These are phyloP conservation scores for Fusarium duplospermum DNA, from an alignment of 2,329 filamentous ascomycete genomes.

Conservation along the genomic window DNA sequence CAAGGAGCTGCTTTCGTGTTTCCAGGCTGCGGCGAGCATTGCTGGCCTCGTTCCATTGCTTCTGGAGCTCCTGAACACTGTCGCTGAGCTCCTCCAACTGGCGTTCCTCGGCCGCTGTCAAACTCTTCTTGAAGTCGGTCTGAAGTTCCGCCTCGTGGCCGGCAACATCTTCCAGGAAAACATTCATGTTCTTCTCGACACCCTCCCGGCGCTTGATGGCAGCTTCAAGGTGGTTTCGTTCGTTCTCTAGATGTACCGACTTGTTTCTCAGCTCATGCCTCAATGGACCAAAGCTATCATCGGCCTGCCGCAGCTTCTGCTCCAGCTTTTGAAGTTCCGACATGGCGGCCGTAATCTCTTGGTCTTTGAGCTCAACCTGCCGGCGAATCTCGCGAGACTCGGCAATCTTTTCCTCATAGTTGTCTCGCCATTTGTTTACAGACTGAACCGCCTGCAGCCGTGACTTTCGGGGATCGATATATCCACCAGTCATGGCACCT, in stretches of 20 bases:
- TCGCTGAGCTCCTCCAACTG: constrained; percentile 78
- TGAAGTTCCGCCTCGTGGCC: constrained; percentile 84
- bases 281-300: constrained; percentile 84
- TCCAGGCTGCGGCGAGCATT: constrained; percentile 81
- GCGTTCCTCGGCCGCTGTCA: constrained; percentile 84
- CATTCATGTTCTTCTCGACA: constrained; percentile 79
- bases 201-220: constrained; percentile 74
- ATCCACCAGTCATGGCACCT: constrained; percentile 95
- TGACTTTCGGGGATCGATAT: constrained; percentile 86
- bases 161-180: constrained; percentile 78
- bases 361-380: constrained; percentile 82
- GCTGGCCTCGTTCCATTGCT: constrained; percentile 80
- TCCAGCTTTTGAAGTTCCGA: constrained; percentile 86
- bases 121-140: constrained; percentile 91
- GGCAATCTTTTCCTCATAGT: constrained; percentile 75
- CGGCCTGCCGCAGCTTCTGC: constrained; percentile 80
- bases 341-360: constrained; percentile 88
- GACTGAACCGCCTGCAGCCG: constrained; percentile 86
- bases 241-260: constrained; percentile 78
- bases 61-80: constrained; percentile 78
- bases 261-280: constrained; percentile 81
- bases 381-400: constrained; percentile 74
- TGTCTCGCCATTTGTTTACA: constrained; percentile 78
- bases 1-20: constrained; percentile 82
- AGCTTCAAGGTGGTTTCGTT: constrained; percentile 78